Evolutionary conservation across 2,329 filamentous ascomycete genomes (phyloP), one percentile per base, ranked within the genome.

Genomic region (Xylaria sp.): DNA sequence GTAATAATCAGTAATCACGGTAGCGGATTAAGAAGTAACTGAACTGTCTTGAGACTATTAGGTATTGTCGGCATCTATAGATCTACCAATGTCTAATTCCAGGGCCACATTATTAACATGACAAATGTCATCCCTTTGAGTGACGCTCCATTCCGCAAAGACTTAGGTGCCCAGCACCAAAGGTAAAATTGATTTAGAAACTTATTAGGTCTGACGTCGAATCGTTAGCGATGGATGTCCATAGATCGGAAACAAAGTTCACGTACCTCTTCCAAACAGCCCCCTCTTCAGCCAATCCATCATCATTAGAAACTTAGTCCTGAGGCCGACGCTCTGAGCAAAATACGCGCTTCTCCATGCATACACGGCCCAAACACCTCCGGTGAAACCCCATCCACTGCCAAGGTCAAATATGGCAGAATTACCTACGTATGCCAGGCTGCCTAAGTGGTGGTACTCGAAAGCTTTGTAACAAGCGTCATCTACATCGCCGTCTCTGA

Each of bases 221-320:
- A 51, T 17, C 3, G 58, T 68, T 60, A 71, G 63, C 36, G 51
- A 61, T 27, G 13, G 44, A 54, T 59, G 49, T 33, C 27, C n/a
- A 50, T 29, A 7, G 13, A 31, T 11, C 13, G n/a, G 42, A n/a
- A 6, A 15, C 10, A 42, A 38, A 49, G 27, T 56, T 51, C 64
- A 83, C 90, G 83, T 81, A 97, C 95, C 96, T 90, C 96, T 87
- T 72, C 96, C 96, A 82, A 99, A 99, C 25, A 99, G 80, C 13
- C 93, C 92, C 77, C 96, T 87, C 87, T 98, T 99, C n/a, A 89
- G 90, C 96, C 96, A 99, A 79, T 99, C 96, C 96, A 99, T 97
- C 20, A 94, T 94, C 80, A 99, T 84, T 75, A 99, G 81, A 71
- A 93, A 87, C 69, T 95, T 88, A 29, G 96, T 99, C 72, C 96